Percentiles rank a stretch among this genome's conserved stretches.
These are phyloP conservation scores for Francoa sonchifolia DNA, from an alignment of 441 rosid genomes.

Conservation along the genomic window DNA sequence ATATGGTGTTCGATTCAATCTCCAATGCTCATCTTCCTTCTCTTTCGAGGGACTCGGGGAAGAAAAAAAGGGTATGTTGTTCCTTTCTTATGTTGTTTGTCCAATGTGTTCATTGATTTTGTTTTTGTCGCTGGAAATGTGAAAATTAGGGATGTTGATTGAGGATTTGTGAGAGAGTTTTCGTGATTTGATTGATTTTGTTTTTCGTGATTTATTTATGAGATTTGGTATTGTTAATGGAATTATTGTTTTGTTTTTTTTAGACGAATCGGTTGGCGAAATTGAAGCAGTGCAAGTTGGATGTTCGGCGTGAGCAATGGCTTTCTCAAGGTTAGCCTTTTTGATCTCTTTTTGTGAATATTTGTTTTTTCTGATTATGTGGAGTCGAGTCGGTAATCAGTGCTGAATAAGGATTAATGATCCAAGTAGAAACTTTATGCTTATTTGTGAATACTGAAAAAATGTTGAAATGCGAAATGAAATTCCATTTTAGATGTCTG, in stretches of 20 bases:
- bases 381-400: background rate
- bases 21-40: constrained; percentile 23
- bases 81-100: background rate
- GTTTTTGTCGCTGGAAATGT: background rate
- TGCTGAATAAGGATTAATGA: background rate
- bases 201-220: background rate
- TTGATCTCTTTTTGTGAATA: background rate
- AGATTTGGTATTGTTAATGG: background rate
- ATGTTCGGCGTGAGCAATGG: constrained; percentile 48
- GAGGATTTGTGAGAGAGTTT: background rate
- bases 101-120: background rate
- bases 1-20: constrained; percentile 33
- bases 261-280: constrained; percentile 36
- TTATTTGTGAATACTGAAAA: no score
- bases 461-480: no score
- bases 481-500: no score
- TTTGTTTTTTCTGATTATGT: background rate
- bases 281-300: constrained; percentile 38
- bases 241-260: background rate
- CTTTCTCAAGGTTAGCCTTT: constrained; percentile 29
- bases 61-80: constrained; percentile 32
- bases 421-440: no score
- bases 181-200: background rate
- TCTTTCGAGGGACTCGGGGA: constrained; percentile 21
- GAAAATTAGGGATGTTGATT: background rate